These are phyloP conservation scores for Pugionium dolabratum DNA, from an alignment of 345 rosid species.

Conservation along the genomic window DNA sequence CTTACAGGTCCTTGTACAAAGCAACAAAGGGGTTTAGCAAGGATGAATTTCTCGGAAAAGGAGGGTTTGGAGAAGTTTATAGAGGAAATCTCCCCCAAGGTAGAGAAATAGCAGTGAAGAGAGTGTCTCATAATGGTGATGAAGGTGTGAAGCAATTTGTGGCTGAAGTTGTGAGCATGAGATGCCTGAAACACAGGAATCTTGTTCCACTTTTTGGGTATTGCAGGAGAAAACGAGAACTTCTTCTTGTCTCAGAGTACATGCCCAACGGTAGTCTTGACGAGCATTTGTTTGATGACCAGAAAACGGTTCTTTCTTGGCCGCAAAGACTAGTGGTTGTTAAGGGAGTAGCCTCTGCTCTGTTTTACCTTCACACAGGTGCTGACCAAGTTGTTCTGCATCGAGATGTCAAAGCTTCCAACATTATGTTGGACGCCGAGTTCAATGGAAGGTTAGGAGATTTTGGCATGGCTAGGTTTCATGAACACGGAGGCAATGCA, in stretches of 20 bases:
- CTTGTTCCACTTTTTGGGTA: conserved; percentile 57
- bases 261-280: conserved; percentile 66
- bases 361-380: conserved; percentile 53
- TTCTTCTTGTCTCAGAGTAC: conserved; percentile 56
- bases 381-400: conserved; percentile 59
- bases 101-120: conserved; percentile 59
- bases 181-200: conserved; percentile 52
- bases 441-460: conserved; percentile 81
- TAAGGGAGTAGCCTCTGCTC: conserved; percentile 51
- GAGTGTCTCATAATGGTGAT: conserved; percentile 48
- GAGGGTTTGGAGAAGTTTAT: conserved; percentile 71
- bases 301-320: conserved; percentile 44
- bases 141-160: conserved; percentile 61
- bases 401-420: conserved; percentile 58
- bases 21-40: conserved; percentile 68
- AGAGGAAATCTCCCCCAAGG: conserved; percentile 50
- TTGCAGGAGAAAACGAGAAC: conserved; percentile 54
- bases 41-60: conserved; percentile 52
- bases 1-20: conserved; percentile 52
- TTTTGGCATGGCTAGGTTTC: conserved; percentile 87
- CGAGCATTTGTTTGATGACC: conserved; percentile 42
- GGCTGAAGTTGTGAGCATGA: conserved; percentile 50
- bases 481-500: conserved; percentile 70
- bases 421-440: conserved; percentile 56
- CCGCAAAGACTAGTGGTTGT: conserved; percentile 43